phyloP scores from a whole-genome alignment of 1,284 basidiomycete species.

The Sphaerobolus stellatus region DNA sequence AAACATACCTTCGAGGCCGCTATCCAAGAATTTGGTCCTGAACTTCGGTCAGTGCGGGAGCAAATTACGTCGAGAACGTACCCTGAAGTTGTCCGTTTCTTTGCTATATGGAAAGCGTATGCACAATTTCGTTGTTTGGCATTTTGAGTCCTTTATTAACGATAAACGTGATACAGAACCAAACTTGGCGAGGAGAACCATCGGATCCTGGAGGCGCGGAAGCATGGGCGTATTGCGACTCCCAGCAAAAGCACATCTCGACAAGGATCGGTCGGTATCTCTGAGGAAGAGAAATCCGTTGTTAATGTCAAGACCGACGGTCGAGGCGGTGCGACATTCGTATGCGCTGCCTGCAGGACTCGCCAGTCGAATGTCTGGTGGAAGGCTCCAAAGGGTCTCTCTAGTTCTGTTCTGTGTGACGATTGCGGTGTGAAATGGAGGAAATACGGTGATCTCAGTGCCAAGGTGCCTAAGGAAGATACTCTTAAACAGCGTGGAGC shows the following conservation, averaged over 20 bases:
- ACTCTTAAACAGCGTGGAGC: slow-evolving; percentile 44
- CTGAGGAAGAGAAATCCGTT: slow-evolving; percentile 77
- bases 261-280: slow-evolving; percentile 41
- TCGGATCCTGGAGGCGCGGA: slow-evolving; percentile 47
- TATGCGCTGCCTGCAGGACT: slow-evolving; percentile 77
- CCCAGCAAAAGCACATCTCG: slow-evolving; percentile 25
- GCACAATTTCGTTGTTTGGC: slow-evolving; percentile 18
- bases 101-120: slow-evolving; percentile 84
- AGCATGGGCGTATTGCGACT: slow-evolving; percentile 18
- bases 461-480: slow-evolving; percentile 64
- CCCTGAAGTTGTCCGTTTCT: slow-evolving; percentile 79
- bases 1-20: slow-evolving; percentile 73
- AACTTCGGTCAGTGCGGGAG: slow-evolving; percentile 75
- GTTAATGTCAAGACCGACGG: slow-evolving; percentile 54
- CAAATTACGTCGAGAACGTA: slow-evolving; percentile 70
- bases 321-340: slow-evolving; percentile 24
- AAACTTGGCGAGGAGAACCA: slow-evolving; percentile 67
- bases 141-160: slow-evolving; percentile 16
- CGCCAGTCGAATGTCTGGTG: slow-evolving; percentile 78
- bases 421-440: slow-evolving; percentile 80
- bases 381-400: slow-evolving; percentile 80
- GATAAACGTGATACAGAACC: slow-evolving; percentile 37
- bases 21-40: slow-evolving; percentile 68
- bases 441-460: slow-evolving; percentile 85
- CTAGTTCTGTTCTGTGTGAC: slow-evolving; percentile 73